These are phyloP conservation scores for Vitis labrusca DNA, from an alignment of 164 flowering plant genomes.

Conservation along the genomic window DNA sequence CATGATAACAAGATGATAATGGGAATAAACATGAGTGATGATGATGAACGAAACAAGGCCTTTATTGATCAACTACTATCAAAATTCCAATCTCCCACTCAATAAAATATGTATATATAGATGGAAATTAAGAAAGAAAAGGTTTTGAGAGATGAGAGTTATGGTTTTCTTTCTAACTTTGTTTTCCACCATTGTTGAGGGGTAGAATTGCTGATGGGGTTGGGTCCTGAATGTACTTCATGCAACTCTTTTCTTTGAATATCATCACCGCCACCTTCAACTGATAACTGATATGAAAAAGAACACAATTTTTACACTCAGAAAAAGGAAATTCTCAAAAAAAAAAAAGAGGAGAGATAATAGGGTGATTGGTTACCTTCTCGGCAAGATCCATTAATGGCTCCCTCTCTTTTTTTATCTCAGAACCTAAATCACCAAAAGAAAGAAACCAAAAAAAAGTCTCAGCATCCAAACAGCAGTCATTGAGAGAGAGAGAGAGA, in stretches of 20 bases:
- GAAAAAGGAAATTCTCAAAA: not conserved
- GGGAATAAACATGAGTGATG: too few relatives aligned
- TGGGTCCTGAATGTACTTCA: conserved; percentile 31
- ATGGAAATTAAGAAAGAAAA: conserved; percentile 7
- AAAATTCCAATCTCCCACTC: too few relatives aligned
- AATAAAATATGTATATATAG: too few relatives aligned
- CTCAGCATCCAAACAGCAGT: not conserved
- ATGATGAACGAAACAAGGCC: too few relatives aligned
- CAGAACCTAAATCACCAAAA: not conserved
- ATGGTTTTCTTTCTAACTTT: conserved; percentile 9
- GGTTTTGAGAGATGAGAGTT: not conserved
- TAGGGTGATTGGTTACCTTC: not conserved
- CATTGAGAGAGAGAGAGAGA: not conserved
- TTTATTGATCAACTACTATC: too few relatives aligned
- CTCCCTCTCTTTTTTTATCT: not conserved
- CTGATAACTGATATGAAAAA: conserved; percentile 3
- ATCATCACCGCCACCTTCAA: not conserved
- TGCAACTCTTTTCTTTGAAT: conserved; percentile 18
- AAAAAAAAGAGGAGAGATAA: too few relatives aligned
- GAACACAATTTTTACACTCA: not conserved
- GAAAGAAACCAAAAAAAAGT: too few relatives aligned
- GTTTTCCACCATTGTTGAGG: not conserved
- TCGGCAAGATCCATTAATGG: not conserved
- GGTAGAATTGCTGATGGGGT: conserved; percentile 18
- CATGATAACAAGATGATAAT: too few relatives aligned